phyloP scores from a whole-genome alignment of 805 yeast genomes.

The Scheffersomyces amazonensis region DNA sequence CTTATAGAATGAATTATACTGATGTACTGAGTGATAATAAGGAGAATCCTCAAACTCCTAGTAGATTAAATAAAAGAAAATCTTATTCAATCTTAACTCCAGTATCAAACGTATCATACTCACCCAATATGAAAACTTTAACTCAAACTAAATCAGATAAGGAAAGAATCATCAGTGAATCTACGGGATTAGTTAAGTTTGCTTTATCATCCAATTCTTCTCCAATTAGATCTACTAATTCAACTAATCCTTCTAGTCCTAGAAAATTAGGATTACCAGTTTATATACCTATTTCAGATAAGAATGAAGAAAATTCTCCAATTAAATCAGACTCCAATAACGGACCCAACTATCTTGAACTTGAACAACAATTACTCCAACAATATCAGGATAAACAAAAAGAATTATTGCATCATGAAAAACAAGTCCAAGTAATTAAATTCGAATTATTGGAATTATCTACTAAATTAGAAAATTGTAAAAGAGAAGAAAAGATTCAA shows the following conservation, averaged over 20 bases:
- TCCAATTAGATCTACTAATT: background rate
- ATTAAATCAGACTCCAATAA: background rate
- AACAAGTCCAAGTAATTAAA: slow-evolving; percentile 30
- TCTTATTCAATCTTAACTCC: slow-evolving; percentile 14
- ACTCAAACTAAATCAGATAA: slow-evolving; percentile 2
- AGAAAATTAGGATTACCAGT: slow-evolving; percentile 28
- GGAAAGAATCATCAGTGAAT: slow-evolving; percentile 42
- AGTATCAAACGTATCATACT: background rate
- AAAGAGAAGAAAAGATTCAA: slow-evolving; percentile 8
- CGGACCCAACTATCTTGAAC: background rate
- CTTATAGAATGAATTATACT: too few relatives aligned
- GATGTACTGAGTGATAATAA: background rate
- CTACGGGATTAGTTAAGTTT: slow-evolving; percentile 51
- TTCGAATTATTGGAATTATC: slow-evolving; percentile 33
- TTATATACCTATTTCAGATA: slow-evolving; percentile 26
- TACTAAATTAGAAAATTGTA: slow-evolving; percentile 15
- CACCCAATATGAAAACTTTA: slow-evolving; percentile 1
- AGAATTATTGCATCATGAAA: slow-evolving; percentile 46
- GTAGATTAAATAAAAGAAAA: slow-evolving; percentile 8
- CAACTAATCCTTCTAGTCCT: slow-evolving; percentile 3
- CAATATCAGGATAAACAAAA: slow-evolving; percentile 51
- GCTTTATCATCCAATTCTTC: slow-evolving; percentile 19
- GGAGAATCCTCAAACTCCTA: slow-evolving; percentile 7
- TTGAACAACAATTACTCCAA: slow-evolving; percentile 13
- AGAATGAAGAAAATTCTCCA: background rate